Evolutionary conservation across 495 filamentous ascomycete species (phyloP), one percentile per base, ranked within the genome.

Genomic region (Baudoinia panamericana): DNA sequence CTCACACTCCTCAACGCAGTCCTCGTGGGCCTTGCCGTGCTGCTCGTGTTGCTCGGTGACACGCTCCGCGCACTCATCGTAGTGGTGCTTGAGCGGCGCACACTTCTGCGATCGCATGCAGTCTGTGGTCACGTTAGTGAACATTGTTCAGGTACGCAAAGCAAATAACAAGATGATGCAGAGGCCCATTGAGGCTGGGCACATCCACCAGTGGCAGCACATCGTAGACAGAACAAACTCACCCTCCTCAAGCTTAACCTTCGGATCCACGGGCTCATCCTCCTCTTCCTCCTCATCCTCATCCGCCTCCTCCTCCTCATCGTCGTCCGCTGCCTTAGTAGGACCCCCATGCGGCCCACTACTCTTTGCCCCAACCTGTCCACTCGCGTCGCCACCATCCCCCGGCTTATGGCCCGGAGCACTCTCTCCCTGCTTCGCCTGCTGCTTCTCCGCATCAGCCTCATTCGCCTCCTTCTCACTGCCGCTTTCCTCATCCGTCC

Each of bases 1-100:
- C 87, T 68, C 78, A 95, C 90, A 97, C 72, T 97, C 90, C 71
- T 97, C 90, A 48, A 97, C 83, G 55, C 90, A 97, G 69, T 97
- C 88, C 72, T 97, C 90, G 55, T 79, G 72, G 64, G 62, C 67
- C 50, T 71, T 77, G 53, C 71, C 67, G 34, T 61, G 60, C 52
- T 81, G 73, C 51, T 85, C 75, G 50, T 75, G 64, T 59, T 81
- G 75, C 53, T 62, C 63, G 42, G 77, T 88, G 50, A 95, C 90
- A 52, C 90, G 84, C 69, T 93, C 86, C 53, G 84, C 82, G 61
- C 90, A 97, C 64, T 94, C 86, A 47, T 95, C 87, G 64, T 76
- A 96, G 72, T 97, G 90, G 73, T 96, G 87, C 75, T 95, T 97
- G 51, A 72, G 71, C 21, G 81, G 78, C 31, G 76, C 68, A 66